A percentile compares a stretch with the other conserved stretches of the same genome.
Conservation (phyloP, 2,329 filamentous ascomycete genomes). For the Eutypa lata region DNA sequence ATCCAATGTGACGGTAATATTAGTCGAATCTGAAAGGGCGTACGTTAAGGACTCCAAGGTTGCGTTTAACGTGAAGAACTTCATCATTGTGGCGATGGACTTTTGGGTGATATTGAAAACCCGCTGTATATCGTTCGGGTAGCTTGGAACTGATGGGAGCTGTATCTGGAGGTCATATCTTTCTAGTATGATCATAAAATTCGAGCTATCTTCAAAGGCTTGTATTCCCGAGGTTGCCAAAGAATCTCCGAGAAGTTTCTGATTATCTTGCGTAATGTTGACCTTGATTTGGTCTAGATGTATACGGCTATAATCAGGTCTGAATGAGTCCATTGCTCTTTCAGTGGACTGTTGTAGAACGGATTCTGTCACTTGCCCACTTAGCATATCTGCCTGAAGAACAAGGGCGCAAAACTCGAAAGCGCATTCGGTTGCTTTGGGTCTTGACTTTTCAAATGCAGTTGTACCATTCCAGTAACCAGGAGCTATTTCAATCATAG, state of each 20-base stretch:
- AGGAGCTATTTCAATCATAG: neutral
- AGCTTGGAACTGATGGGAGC: neutral
- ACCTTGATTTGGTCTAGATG: too few species aligned
- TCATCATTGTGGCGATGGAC: conserved; percentile 2
- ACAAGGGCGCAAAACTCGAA: conserved; percentile 5
- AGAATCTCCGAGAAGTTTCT: too few species aligned
- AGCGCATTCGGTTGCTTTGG: conserved; percentile 8
- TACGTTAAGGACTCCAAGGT: neutral
- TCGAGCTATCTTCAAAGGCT: too few species aligned
- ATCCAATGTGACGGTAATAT: conserved; percentile 1
- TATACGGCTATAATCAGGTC: neutral
- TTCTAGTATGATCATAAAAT: too few species aligned
- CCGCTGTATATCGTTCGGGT: neutral
- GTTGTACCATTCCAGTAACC: conserved; percentile 4
- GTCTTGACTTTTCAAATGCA: neutral
- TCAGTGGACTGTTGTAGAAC: neutral
- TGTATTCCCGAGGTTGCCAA: neutral
- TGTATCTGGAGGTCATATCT: conserved; percentile 3
- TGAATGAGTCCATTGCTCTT: neutral
- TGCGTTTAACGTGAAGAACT: neutral
- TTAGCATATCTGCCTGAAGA: conserved; percentile 1
- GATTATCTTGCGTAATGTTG: too few species aligned
- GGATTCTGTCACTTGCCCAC: neutral
- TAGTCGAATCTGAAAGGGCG: neutral
- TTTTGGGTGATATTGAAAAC: conserved; percentile 7